These are phyloP conservation scores for Ochetophila trinervis DNA, from an alignment of 306 rosid species.

Conservation along the genomic window DNA sequence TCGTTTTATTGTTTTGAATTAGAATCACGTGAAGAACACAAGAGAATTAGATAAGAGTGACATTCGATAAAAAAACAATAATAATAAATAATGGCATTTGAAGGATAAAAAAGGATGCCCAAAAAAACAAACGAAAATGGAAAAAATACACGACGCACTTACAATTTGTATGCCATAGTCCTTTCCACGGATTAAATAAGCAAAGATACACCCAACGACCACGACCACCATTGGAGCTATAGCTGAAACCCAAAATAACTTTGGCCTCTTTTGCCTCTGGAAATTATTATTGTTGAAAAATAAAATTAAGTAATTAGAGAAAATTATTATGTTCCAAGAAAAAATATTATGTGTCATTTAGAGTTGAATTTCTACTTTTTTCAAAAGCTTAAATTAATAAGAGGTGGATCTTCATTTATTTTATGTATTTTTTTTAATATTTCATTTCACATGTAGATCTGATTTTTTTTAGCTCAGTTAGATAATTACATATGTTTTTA, in stretches of 20 bases:
- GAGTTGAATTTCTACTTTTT: no score
- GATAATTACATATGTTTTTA: no score
- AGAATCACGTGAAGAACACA: no score
- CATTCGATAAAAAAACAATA: background rate
- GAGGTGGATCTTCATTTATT: no score
- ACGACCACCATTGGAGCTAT: conserved; percentile 66
- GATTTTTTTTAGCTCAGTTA: no score
- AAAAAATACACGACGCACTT: conserved; percentile 8
- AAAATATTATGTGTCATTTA: no score
- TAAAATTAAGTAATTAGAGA: background rate
- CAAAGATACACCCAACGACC: conserved; percentile 46
- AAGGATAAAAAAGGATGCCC: background rate
- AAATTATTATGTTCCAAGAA: no score
- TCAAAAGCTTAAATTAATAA: no score
- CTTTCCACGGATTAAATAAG: conserved; percentile 49
- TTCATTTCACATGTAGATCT: no score
- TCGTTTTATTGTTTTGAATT: no score
- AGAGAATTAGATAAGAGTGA: no score
- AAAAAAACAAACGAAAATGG: background rate
- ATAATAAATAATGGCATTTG: background rate
- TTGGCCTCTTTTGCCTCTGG: conserved; percentile 56
- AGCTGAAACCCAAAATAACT: conserved; percentile 84
- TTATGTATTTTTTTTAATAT: no score
- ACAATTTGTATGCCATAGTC: conserved; percentile 70
- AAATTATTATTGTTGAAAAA: background rate